Conservation (phyloP, 2,329 filamentous ascomycete species). For the Hypoxylon sp. region DNA sequence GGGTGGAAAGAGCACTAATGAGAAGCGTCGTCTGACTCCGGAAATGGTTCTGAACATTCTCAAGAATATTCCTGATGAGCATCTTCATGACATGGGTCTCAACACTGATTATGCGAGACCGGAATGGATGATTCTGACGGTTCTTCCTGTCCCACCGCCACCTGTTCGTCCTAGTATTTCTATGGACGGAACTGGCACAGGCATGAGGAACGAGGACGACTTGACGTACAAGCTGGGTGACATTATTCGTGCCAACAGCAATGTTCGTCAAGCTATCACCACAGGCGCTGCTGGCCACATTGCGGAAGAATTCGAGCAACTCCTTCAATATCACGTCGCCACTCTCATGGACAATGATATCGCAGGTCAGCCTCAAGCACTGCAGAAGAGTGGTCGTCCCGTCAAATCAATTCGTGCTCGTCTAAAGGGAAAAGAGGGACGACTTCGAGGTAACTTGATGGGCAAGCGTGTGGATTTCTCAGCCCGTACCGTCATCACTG, state of each 20-base stretch:
- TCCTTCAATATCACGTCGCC: slow-evolving; percentile 97
- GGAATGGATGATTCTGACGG: slow-evolving; percentile 98
- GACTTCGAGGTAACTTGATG: slow-evolving; percentile 98
- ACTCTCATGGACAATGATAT: slow-evolving; percentile 99
- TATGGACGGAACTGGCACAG: slow-evolving; percentile 92
- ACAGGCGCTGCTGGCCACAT: slow-evolving; percentile 95
- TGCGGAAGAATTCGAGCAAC: slow-evolving; percentile 86
- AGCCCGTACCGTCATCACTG: slow-evolving; percentile 98
- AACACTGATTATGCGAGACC: slow-evolving; percentile 95
- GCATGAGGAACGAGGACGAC: slow-evolving; percentile 96
- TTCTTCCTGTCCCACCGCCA: slow-evolving; percentile 93
- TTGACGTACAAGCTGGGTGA: slow-evolving; percentile 99
- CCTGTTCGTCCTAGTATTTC: slow-evolving; percentile 97
- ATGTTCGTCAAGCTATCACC: slow-evolving; percentile 89
- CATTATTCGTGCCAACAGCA: slow-evolving; percentile 97
- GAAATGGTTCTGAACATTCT: slow-evolving; percentile 89
- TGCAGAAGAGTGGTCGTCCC: slow-evolving; percentile 96
- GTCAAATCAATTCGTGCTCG: slow-evolving; percentile 97
- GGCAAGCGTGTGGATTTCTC: slow-evolving; percentile 99
- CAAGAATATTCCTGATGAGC: slow-evolving; percentile 82
- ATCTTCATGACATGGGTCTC: slow-evolving; percentile 87
- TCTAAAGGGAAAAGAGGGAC: slow-evolving; percentile 98
- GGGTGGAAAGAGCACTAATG: slow-evolving; percentile 72
- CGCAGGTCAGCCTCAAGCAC: slow-evolving; percentile 90
- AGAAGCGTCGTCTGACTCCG: slow-evolving; percentile 85